These are phyloP conservation scores for Boletus rubroflammeus DNA, from an alignment of 768 basidiomycete genomes.

Conservation along the genomic window DNA sequence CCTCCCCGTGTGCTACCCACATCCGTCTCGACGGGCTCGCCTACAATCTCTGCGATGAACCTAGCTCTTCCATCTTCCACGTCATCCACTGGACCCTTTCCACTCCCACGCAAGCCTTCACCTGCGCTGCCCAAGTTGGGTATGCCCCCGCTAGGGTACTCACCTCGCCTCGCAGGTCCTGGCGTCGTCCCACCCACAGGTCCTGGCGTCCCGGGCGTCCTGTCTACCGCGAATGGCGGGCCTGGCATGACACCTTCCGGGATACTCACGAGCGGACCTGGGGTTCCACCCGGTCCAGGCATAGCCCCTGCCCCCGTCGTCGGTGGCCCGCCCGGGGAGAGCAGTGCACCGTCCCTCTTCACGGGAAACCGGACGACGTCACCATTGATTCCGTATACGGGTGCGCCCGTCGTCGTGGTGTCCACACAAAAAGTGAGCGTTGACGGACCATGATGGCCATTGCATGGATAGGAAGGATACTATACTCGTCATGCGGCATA, in stretches of 20 bases:
- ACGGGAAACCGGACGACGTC: constrained; percentile 18
- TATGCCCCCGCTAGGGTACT: constrained; percentile 24
- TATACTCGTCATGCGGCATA: no score
- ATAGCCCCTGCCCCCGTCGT: constrained; percentile 22
- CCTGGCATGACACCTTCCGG: constrained; percentile 23
- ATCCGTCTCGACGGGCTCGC: constrained; percentile 14
- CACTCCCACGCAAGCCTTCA: constrained; percentile 24
- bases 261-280: constrained; percentile 29
- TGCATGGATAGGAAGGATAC: not conserved
- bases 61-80: constrained; percentile 14
- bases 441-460: constrained; percentile 15
- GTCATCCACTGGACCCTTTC: constrained; percentile 17
- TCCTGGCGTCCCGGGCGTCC: constrained; percentile 25
- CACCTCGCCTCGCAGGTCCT: constrained; percentile 30
- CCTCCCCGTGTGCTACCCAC: constrained; percentile 35
- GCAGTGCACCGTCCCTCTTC: constrained; percentile 9
- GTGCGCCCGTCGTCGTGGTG: not conserved
- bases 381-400: constrained; percentile 23
- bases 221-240: constrained; percentile 14
- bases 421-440: constrained; percentile 19
- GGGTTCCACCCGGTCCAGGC: constrained; percentile 28
- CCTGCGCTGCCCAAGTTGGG: constrained; percentile 28
- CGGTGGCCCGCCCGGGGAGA: constrained; percentile 10
- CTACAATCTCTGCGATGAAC: constrained; percentile 18
- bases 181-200: constrained; percentile 29